Evolutionary conservation across 768 basidiomycete genomes (phyloP), one percentile per base, ranked within the genome.

Genomic region (Boletus rubropictus): DNA sequence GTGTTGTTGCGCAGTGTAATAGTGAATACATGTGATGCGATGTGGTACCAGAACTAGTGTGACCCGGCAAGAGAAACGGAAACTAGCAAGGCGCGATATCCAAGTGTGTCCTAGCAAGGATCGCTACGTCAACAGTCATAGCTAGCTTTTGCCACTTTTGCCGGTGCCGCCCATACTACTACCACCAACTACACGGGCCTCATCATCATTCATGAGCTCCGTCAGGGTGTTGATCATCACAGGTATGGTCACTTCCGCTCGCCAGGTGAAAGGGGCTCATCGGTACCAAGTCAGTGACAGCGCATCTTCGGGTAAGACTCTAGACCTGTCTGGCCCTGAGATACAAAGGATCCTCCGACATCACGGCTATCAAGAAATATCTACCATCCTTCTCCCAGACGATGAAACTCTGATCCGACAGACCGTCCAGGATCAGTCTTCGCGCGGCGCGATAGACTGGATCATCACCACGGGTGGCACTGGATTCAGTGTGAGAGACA

Each of bases 391-490:
- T 60, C 83, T 90, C 0, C 74, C 86, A 29, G 90, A 94, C 58
- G 81, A 88, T 39, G 63, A 74, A 39, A 51, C 57, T 0, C 61
- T 60, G 35, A 87, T 92, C 42, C 73, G 70, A 21, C 56, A 60
- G 7, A 59, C 65, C 10, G 72, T 90, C 6, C 67, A 64, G 36
- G 62, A 60, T 6, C 81, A 79, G 72, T 71, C 66, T 32, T 59
- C 64, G 3, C 61, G 69, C 5, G 71, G 69, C 3, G 58, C 69
- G n/a, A 65, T 84, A 12, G 82, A 90, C 61, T 82, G 81, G 76
- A 75, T 92, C 48, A 70, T 95, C 52, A 87, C 88, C 6, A 87
- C 86, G 0, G 91, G 91, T 15, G 91, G 91, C 5, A 95, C 91
- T 1, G 91, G 91, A 7, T 91, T 92, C 58, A 86, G 89, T 1